Evolutionary conservation across 2,329 filamentous ascomycete genomes (phyloP), one percentile per base, ranked within the genome.

Genomic region (Mycocentrospora acerina): DNA sequence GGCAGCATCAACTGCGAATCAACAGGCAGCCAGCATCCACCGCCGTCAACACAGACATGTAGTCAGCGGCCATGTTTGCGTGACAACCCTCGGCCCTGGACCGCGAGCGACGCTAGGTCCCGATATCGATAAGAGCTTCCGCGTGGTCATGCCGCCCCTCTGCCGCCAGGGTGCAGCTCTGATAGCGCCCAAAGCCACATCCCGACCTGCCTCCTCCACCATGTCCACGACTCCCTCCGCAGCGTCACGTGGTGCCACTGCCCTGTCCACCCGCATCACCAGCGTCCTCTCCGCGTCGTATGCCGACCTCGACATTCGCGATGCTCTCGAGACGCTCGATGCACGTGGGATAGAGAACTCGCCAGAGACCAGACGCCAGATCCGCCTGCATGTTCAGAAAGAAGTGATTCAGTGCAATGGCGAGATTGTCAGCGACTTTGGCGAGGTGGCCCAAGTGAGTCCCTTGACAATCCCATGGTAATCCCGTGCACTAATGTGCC

Each of bases 341-440:
- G 72, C 80, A 33, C 79, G 87, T 24, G 77, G 77, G 1, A 67
- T 90, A 11, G 72, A 78, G 38, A 96, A 95, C 62, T 88, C 82
- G 10, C 77, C 87, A 8, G 86, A 90, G 51, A 85, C 83, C 3
- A 80, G 93, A 35, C 82, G 91, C 5, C 84, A 88, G 42, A 71
- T 97, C 12, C 82, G 90, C 12, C 70, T 95, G 1, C 83, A 94
- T 61, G 77, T 95, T 2, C 90, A 97, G 63, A 91, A 86, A 64
- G 90, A 97, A 61, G 87, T 96, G 25, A 90, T 97, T 40, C 82
- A 91, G 50, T 90, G 86, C 69, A 96, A 97, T 80, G 90, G 87
- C 33, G 82, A 88, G 49, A 87, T 97, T 48, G 82, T 97, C 42
- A 76, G 81, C 37, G 89, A 95, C 62, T 97, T 97, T 69, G 88